Percentiles rank a stretch among this genome's conserved stretches.
These are phyloP conservation scores for Musa acuminata DNA, from an alignment of 176 grass and related monocot species.

Conservation along the genomic window DNA sequence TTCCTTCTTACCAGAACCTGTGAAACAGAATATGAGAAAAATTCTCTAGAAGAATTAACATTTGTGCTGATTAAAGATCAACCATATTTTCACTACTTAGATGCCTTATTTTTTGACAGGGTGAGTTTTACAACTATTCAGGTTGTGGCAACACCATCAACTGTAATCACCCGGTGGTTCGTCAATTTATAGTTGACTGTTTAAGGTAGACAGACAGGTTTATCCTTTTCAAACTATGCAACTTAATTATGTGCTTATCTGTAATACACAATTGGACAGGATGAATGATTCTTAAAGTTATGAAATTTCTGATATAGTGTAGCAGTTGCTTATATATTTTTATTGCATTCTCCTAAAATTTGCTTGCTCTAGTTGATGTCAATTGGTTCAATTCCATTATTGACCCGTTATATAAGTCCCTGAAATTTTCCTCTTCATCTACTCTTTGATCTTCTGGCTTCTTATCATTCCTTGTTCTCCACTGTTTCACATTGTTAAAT, in stretches of 20 bases:
- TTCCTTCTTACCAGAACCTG: constrained; percentile 11
- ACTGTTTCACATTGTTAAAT: neutral
- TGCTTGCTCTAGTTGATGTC: neutral
- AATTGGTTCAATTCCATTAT: too few relatives aligned
- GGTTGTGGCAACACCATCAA: constrained; percentile 98
- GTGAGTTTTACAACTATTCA: constrained; percentile 95
- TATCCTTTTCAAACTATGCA: neutral
- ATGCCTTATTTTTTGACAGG: constrained; percentile 35
- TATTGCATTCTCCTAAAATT: neutral
- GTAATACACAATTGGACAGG: too few relatives aligned
- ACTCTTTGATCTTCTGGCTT: neutral
- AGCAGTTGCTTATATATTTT: neutral
- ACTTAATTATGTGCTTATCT: neutral
- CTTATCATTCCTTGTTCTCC: neutral
- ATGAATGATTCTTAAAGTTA: neutral
- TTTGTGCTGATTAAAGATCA: neutral
- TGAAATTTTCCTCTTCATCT: neutral
- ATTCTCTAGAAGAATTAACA: neutral
- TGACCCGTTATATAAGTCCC: too few relatives aligned
- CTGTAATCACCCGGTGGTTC: constrained; percentile 92
- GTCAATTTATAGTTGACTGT: constrained; percentile 90
- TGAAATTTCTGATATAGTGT: neutral
- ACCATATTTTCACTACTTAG: neutral
- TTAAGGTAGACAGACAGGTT: constrained; percentile 47
- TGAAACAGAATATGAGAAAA: neutral